Evolutionary conservation across 352 stramenopile species (phyloP).

Genomic region (Phytophthora pisi): DNA sequence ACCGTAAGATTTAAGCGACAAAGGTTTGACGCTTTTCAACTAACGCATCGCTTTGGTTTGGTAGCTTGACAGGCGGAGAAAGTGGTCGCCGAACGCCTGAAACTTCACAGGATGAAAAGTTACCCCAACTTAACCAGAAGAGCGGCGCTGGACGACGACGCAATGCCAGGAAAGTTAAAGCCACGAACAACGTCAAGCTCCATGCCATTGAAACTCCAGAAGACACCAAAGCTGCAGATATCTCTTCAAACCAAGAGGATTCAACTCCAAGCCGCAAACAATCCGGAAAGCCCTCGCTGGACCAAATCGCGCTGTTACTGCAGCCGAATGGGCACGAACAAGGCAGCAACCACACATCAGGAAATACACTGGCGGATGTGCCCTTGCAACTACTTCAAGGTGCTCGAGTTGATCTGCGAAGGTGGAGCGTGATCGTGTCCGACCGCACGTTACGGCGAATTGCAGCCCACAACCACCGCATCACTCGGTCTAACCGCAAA

Average conservation of each 20-base stretch:
- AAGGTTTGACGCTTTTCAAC: not conserved
- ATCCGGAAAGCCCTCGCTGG: slow-evolving; percentile 30
- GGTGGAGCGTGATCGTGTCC: slow-evolving; percentile 75
- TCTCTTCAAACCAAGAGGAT: slow-evolving; percentile 45
- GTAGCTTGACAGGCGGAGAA: slow-evolving; percentile 22
- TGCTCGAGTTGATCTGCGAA: slow-evolving; percentile 54
- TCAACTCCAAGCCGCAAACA: slow-evolving; percentile 6
- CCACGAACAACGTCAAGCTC: slow-evolving; percentile 31
- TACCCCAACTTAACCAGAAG: slow-evolving; percentile 3
- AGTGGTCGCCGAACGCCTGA: slow-evolving; percentile 32
- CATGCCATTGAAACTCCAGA: slow-evolving; percentile 5
- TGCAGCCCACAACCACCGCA: slow-evolving; percentile 63
- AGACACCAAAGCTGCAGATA: not conserved
- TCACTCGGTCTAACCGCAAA: slow-evolving; percentile 34
- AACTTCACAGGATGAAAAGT: slow-evolving; percentile 4
- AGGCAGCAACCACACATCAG: not conserved
- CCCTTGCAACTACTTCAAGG: slow-evolving; percentile 70
- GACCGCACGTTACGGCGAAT: slow-evolving; percentile 66
- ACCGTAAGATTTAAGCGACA: slow-evolving; percentile 40
- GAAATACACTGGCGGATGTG: slow-evolving; percentile 41
- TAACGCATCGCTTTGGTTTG: not conserved
- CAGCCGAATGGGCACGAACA: slow-evolving; percentile 20
- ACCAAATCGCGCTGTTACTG: slow-evolving; percentile 27
- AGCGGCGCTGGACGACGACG: slow-evolving; percentile 2
- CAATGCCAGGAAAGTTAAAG: slow-evolving; percentile 15